phyloP scores from a whole-genome alignment of 371 early-diverging fungal species.

The Mucor ambiguus region DNA sequence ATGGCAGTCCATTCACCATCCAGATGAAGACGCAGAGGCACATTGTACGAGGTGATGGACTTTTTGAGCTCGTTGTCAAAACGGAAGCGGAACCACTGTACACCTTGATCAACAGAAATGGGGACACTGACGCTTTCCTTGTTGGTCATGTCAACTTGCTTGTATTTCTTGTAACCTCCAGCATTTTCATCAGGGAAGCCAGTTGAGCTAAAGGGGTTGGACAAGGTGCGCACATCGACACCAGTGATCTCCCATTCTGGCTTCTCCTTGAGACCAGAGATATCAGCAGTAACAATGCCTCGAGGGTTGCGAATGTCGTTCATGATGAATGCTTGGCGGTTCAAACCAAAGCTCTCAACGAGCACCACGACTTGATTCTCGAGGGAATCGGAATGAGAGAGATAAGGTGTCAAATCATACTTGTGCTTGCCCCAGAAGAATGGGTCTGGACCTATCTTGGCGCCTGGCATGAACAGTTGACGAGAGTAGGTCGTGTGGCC shows the following conservation, averaged over 20 bases:
- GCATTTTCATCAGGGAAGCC: constrained; percentile 77
- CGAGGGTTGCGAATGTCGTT: constrained; percentile 81
- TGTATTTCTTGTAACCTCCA: constrained; percentile 30
- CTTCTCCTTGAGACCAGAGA: constrained; percentile 41
- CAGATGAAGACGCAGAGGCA: constrained; percentile 69
- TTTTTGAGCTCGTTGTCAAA: constrained; percentile 39
- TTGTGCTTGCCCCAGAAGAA: constrained; percentile 52
- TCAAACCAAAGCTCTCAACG: constrained; percentile 81
- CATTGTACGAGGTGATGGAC: constrained; percentile 19
- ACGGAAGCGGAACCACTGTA: constrained; percentile 39
- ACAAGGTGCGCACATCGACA: constrained; percentile 65
- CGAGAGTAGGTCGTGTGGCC: constrained; percentile 81
- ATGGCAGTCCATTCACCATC: constrained; percentile 69
- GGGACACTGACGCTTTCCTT: constrained; percentile 11
- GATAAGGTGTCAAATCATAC: constrained; percentile 45
- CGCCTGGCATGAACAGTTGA: constrained; percentile 61
- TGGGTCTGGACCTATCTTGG: constrained; percentile 78
- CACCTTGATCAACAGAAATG: constrained; percentile 31
- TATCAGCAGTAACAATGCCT: constrained; percentile 67
- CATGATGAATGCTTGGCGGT: constrained; percentile 72
- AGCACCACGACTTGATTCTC: constrained; percentile 65
- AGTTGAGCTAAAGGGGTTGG: constrained; percentile 60
- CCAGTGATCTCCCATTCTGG: constrained; percentile 76
- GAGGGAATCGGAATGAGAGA: constrained; percentile 29
- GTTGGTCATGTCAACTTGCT: constrained; percentile 11